Base-by-base conservation (phyloP, 495 filamentous ascomycete species). In the Podospora didyma region DNA sequence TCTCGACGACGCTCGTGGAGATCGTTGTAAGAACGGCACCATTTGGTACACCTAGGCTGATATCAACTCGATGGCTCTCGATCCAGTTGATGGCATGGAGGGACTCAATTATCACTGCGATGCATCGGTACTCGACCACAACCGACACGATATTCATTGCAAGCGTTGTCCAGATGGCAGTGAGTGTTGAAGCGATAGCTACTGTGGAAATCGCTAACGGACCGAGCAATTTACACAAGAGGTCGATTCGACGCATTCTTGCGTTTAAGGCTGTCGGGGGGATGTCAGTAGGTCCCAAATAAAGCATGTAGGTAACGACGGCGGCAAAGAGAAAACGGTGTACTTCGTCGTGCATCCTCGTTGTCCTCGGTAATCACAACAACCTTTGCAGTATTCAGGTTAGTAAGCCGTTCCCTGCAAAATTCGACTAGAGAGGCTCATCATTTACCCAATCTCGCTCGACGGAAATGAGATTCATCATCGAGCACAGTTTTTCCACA, bases 231-330 rank as follows among this genome's bases (percentile, higher is more conserved):
- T 90, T 90, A 74, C 87, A 90, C 41, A 84, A 68, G 12, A 90
- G 73, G 62, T 90, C 87, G 51, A 90, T 89, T 1, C 86, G 77
- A 28, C 87, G 75, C 82, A 90, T 89, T 1, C 73, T 73, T 0
- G 86, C 76, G 62, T 89, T 89, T 16, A 87, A 47, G n/a, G 47
- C 54, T 51, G 10, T 39, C n/a, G n/a, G n/a, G n/a, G n/a, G n/a
- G n/a, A n/a, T n/a, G n/a, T n/a, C n/a, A n/a, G n/a, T n/a, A n/a
- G n/a, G n/a, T n/a, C n/a, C n/a, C n/a, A n/a, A n/a, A n/a, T n/a
- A n/a, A n/a, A n/a, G n/a, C n/a, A n/a, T n/a, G n/a, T 16, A 48
- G 19, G 19, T 23, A 16, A 21, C 9, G 46, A 21, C 19, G n/a
- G 48, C 2, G 54, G 20, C 1, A 68, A n/a, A 11, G 22, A 22